Evolutionary conservation across 164 flowering plant genomes (phyloP).

Genomic region (Stephania japonica): DNA sequence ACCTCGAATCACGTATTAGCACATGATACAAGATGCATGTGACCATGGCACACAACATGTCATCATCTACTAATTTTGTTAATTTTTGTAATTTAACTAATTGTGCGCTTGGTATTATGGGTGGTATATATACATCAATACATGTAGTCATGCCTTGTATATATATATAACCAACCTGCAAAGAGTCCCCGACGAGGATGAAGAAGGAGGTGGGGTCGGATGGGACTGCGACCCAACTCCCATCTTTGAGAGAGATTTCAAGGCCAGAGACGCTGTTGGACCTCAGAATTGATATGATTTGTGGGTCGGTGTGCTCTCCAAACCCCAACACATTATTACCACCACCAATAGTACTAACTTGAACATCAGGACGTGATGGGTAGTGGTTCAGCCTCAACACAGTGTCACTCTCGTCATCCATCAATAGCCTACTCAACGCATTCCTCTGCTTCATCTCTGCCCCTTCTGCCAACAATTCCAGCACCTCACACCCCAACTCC

Average conservation of each 20-base stretch:
- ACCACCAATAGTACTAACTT: slow-evolving; percentile 13
- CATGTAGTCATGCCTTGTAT: background rate
- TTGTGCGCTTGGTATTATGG: too few relatives aligned
- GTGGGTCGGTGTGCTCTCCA: slow-evolving; percentile 98
- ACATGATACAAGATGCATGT: too few relatives aligned
- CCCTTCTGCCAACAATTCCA: slow-evolving; percentile 67
- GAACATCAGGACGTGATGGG: slow-evolving; percentile 65
- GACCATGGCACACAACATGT: too few relatives aligned
- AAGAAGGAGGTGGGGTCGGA: slow-evolving; percentile 77
- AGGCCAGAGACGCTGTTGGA: slow-evolving; percentile 80
- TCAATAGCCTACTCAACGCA: slow-evolving; percentile 46
- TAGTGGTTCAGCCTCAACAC: slow-evolving; percentile 79
- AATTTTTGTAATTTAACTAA: too few relatives aligned
- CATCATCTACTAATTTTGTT: too few relatives aligned
- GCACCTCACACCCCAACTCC: slow-evolving; percentile 39
- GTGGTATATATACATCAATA: background rate
- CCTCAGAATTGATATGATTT: slow-evolving; percentile 67
- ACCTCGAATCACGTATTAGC: too few relatives aligned
- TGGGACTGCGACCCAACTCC: slow-evolving; percentile 83
- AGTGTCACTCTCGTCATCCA: slow-evolving; percentile 67
- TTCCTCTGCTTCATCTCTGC: slow-evolving; percentile 41
- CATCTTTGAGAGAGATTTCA: slow-evolving; percentile 68
- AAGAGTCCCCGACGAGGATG: slow-evolving; percentile 76
- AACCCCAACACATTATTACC: slow-evolving; percentile 61
- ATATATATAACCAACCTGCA: slow-evolving; percentile 59